These are phyloP conservation scores for Colletotrichum sp. DNA, from an alignment of 2,329 filamentous ascomycete species.

Conservation along the genomic window DNA sequence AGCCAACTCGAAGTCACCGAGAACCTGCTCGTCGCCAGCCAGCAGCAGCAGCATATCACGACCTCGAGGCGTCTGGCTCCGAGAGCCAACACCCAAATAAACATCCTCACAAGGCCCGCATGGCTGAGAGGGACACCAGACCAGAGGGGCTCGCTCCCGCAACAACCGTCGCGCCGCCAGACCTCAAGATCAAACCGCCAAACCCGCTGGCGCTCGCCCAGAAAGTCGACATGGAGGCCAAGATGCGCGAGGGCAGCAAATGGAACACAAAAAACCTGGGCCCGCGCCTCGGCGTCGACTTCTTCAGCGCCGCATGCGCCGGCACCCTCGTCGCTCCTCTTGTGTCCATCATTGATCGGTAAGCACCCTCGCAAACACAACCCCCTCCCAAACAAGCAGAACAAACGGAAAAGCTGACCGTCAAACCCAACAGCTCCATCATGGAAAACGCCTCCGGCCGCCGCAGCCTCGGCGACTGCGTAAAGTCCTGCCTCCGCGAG, in stretches of 20 bases:
- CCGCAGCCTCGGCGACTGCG: conserved; percentile 61
- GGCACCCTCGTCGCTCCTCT: conserved; percentile 81
- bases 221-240: conserved; percentile 23
- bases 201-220: conserved; percentile 37
- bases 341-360: conserved; percentile 90
- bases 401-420: background rate
- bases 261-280: conserved; percentile 83
- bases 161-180: background rate
- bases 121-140: conserved; percentile 17
- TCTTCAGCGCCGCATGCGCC: conserved; percentile 71
- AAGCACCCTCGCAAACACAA: conserved; percentile 22
- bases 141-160: conserved; percentile 14
- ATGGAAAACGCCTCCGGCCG: conserved; percentile 83
- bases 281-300: conserved; percentile 70
- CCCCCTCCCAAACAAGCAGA: background rate
- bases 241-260: background rate
- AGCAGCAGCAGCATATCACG: background rate
- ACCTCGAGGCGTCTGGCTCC: background rate
- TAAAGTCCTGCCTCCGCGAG: conserved; percentile 61
- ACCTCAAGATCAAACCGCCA: conserved; percentile 27
- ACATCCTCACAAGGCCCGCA: background rate
- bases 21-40: background rate
- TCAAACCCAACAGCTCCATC: conserved; percentile 60
- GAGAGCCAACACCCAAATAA: background rate
- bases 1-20: background rate